phyloP scores from a whole-genome alignment of 2,329 filamentous ascomycete species.

The Periconia digitata region DNA sequence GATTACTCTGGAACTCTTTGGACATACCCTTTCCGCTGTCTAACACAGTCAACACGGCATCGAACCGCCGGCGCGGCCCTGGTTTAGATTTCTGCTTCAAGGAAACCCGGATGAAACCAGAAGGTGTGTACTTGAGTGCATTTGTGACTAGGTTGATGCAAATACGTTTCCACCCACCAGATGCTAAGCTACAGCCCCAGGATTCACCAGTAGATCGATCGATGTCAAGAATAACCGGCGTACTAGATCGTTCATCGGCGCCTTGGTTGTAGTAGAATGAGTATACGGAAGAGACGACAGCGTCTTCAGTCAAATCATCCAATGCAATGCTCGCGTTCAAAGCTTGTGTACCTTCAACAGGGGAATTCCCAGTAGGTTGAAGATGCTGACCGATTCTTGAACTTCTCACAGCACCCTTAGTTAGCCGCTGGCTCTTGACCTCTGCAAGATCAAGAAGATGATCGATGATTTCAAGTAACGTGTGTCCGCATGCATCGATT shows the following conservation, averaged over 20 bases:
- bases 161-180: neutral
- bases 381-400: no score
- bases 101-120: conserved; percentile 31
- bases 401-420: conserved; percentile 7
- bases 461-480: conserved; percentile 51
- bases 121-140: conserved; percentile 37
- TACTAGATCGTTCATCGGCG: conserved; percentile 25
- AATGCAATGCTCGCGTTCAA: conserved; percentile 45
- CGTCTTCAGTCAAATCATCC: conserved; percentile 53
- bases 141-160: conserved; percentile 36
- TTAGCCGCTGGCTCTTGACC: conserved; percentile 30
- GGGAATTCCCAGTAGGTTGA: conserved; percentile 11
- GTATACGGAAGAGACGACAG: no score
- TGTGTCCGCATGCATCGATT: conserved; percentile 34
- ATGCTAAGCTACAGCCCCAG: no score
- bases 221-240: conserved; percentile 2
- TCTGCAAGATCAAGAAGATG: no score
- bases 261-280: no score
- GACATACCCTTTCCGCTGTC: conserved; percentile 42
- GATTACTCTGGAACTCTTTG: conserved; percentile 31
- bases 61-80: conserved; percentile 11
- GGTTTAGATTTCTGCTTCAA: conserved; percentile 17
- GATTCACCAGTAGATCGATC: no score
- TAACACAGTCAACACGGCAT: conserved; percentile 37
- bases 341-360: conserved; percentile 33